A percentile compares a stretch with the other conserved stretches of the same genome.
Evolutionary conservation across 495 filamentous ascomycete genomes (phyloP).

Genomic region (Penicillium soppii): DNA sequence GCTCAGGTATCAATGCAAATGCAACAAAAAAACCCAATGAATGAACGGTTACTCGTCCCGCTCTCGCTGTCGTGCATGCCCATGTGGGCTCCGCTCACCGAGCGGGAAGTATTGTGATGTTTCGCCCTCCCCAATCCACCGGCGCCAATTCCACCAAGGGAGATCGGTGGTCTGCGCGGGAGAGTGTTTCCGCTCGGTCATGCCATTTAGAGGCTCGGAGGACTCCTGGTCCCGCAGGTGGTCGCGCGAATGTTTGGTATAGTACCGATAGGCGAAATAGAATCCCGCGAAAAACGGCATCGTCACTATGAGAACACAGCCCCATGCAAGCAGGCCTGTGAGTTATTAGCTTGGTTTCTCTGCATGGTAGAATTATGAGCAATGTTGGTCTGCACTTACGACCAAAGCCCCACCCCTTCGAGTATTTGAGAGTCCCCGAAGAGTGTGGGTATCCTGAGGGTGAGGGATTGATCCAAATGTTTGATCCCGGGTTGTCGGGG

Average conservation of each 20-base stretch:
- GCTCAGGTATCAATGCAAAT: not conserved
- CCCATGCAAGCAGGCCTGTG: slow-evolving; percentile 17
- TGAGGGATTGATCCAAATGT: slow-evolving; percentile 22
- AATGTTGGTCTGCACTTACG: slow-evolving; percentile 5
- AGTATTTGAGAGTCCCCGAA: not conserved
- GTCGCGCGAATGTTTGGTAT: slow-evolving; percentile 10
- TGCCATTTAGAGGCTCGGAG: slow-evolving; percentile 22
- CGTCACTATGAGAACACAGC: slow-evolving; percentile 3
- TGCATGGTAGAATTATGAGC: not conserved
- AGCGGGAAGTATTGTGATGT: slow-evolving; percentile 31
- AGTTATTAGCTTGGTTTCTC: not conserved
- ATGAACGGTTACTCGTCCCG: not conserved
- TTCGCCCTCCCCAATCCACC: slow-evolving; percentile 26
- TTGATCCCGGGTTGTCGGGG: slow-evolving; percentile 23
- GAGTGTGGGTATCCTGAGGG: slow-evolving; percentile 17
- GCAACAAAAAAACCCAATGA: slow-evolving; percentile 5
- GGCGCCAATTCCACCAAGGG: slow-evolving; percentile 40
- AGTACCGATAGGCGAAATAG: slow-evolving; percentile 15
- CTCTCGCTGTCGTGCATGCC: slow-evolving; percentile 13
- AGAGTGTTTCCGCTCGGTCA: slow-evolving; percentile 17
- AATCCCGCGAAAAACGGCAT: slow-evolving; percentile 7
- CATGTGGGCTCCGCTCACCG: slow-evolving; percentile 19
- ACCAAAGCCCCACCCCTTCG: slow-evolving; percentile 2
- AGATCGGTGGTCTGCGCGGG: slow-evolving; percentile 1
- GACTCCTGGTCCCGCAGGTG: slow-evolving; percentile 16